These are phyloP conservation scores for Tolypocladium ophioglossoides DNA, from an alignment of 2,329 filamentous ascomycete species.

Conservation along the genomic window DNA sequence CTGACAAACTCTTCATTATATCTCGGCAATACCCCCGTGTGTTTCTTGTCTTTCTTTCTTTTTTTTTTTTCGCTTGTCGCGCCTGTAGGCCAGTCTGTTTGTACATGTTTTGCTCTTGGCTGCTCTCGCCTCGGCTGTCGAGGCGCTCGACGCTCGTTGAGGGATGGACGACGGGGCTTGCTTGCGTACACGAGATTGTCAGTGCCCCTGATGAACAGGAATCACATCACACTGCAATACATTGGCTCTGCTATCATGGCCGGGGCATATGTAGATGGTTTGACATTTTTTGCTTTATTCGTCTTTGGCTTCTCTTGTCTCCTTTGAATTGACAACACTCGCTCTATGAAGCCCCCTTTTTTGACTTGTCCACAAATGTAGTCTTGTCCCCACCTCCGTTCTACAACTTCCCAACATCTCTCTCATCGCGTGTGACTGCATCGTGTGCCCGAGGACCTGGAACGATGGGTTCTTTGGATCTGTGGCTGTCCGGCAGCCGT, in stretches of 20 bases:
- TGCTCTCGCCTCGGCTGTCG: not conserved
- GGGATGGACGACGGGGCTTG: not conserved
- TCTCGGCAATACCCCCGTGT: not conserved
- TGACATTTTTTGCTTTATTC: not conserved
- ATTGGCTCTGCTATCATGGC: not conserved
- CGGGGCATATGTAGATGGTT: not conserved
- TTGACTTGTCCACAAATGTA: not conserved
- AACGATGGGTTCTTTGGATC: not conserved
- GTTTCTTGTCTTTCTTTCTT: not conserved
- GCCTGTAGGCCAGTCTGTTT: not conserved
- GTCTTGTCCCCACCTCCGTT: not conserved
- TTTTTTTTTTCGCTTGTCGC: no score
- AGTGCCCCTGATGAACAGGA: not conserved
- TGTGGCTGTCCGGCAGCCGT: not conserved
- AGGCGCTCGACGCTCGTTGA: not conserved
- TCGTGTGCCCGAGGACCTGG: not conserved
- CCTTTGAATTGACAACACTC: not conserved
- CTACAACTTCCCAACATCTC: not conserved
- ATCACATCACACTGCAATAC: not conserved
- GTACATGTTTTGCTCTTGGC: not conserved
- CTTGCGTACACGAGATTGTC: no score
- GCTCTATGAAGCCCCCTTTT: not conserved
- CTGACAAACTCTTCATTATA: not conserved
- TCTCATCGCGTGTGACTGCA: not conserved
- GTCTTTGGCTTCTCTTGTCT: not conserved